Evolutionary conservation across 768 basidiomycete species (phyloP), one percentile per base, ranked within the genome.

Genomic region (Suillus tomentosus): DNA sequence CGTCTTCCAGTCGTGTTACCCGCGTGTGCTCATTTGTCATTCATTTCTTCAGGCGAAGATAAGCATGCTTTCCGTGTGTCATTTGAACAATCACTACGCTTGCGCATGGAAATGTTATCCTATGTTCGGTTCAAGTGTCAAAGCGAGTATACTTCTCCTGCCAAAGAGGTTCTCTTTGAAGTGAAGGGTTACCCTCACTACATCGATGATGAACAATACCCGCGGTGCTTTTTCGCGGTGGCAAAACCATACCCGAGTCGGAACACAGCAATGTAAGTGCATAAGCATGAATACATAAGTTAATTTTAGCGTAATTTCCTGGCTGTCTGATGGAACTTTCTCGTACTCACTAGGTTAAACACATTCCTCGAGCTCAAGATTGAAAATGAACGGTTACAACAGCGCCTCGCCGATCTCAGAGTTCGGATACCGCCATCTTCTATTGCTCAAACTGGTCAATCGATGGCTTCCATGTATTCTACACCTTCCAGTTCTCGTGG

Each of bases 341-440:
- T 15, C 51, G 62, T 17, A 37, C 24, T 24, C 3, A 31, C 24
- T 58, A 92, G 91, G 84, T 76, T 91, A 37, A 85, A 89, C 66
- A 86, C 87, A 1, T 85, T 88, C 68, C 70, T 97, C 42, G 95
- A 96, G 71, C 84, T 96, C 58, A 95, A 94, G 75, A 80, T 89
- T 62, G 94, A 96, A 77, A 95, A 97, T 74, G 90, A 93, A 74
- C 84, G 87, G 15, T 76, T 97, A 48, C 83, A 90, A 67, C 84
- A 85, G 64, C 86, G 87, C 34, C 75, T 90, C 40, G 72, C 76
- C 2, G 82, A 84, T 50, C 73, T 83, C 27, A 78, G 79, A n/a
- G 67, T 71, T 19, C 66, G 67, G 24, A 67, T 66, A 2, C 58
- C 72, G 31, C 69, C 69, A 0, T 64, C 69, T n/a, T 61, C 71